Conservation (phyloP, 2,329 filamentous ascomycete species). For the Chaetomiaceae sp. region DNA sequence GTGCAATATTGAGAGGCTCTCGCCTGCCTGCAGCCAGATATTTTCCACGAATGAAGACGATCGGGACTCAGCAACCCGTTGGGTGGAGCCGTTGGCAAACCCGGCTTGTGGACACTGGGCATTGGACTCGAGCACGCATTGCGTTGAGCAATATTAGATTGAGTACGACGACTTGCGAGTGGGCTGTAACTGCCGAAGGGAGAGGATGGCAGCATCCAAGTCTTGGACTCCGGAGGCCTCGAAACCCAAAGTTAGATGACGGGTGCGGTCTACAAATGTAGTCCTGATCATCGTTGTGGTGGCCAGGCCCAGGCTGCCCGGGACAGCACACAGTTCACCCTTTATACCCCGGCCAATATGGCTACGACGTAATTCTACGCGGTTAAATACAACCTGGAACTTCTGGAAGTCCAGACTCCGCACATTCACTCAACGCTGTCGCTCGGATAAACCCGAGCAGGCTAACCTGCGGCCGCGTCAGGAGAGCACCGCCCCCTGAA, state of each 20-base stretch:
- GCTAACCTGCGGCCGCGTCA: conserved; percentile 5
- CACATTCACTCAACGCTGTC: not conserved
- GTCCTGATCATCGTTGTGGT: not conserved
- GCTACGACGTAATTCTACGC: conserved; percentile 2
- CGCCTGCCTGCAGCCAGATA: too few species aligned
- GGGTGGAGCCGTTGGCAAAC: not conserved
- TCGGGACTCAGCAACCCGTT: too few species aligned
- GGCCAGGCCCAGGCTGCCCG: too few species aligned
- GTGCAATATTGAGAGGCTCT: too few species aligned
- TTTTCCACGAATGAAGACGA: not conserved
- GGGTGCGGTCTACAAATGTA: not conserved
- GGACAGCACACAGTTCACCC: not conserved
- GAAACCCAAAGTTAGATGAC: too few species aligned
- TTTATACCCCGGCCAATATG: conserved; percentile 15
- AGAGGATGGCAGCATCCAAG: not conserved
- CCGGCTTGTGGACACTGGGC: not conserved
- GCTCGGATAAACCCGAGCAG: conserved; percentile 14
- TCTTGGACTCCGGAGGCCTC: too few species aligned
- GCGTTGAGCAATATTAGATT: too few species aligned
- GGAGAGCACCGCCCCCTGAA: conserved; percentile 1
- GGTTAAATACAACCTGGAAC: conserved; percentile 16
- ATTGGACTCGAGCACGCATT: too few species aligned
- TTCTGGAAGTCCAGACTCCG: too few species aligned
- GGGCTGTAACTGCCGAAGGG: too few species aligned
- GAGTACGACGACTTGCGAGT: too few species aligned